Percentiles rank a stretch among this genome's conserved stretches.
These are phyloP conservation scores for Pythium biforme DNA, from an alignment of 352 stramenopile species.

Conservation along the genomic window DNA sequence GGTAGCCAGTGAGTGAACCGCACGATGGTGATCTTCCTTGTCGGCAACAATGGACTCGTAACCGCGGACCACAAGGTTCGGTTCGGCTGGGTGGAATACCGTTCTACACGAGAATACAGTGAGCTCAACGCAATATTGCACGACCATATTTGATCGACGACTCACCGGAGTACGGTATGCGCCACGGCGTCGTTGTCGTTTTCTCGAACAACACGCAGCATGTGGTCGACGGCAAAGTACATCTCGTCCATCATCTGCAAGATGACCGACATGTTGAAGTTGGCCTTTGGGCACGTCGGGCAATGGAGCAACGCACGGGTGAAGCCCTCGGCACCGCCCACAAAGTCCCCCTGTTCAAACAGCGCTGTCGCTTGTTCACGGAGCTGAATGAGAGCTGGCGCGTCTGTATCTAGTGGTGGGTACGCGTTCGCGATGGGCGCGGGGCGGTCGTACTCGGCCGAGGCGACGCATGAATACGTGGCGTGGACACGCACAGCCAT, in stretches of 20 bases:
- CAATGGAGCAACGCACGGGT: conserved; percentile 43
- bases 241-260: conserved; percentile 67
- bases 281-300: conserved; percentile 59
- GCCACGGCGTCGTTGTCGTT: conserved; percentile 74
- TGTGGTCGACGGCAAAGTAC: conserved; percentile 63
- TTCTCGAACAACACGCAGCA: conserved; percentile 63
- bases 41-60: conserved; percentile 46
- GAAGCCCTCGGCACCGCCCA: conserved; percentile 46
- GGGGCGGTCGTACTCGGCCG: not conserved
- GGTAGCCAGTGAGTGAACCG: conserved; percentile 64
- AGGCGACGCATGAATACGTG: not conserved
- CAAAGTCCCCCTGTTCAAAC: conserved; percentile 59
- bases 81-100: conserved; percentile 62
- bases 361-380: conserved; percentile 37
- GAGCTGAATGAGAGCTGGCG: conserved; percentile 36
- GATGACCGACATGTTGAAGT: conserved; percentile 78
- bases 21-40: conserved; percentile 46
- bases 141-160: not conserved
- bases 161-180: conserved; percentile 68
- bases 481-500: not conserved
- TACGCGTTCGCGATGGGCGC: not conserved
- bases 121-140: not conserved
- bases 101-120: conserved; percentile 31
- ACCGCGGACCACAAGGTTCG: conserved; percentile 44
- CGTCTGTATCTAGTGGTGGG: not conserved